Evolutionary conservation across 331 rosid genomes (phyloP).

Genomic region (Malus hybrid): DNA sequence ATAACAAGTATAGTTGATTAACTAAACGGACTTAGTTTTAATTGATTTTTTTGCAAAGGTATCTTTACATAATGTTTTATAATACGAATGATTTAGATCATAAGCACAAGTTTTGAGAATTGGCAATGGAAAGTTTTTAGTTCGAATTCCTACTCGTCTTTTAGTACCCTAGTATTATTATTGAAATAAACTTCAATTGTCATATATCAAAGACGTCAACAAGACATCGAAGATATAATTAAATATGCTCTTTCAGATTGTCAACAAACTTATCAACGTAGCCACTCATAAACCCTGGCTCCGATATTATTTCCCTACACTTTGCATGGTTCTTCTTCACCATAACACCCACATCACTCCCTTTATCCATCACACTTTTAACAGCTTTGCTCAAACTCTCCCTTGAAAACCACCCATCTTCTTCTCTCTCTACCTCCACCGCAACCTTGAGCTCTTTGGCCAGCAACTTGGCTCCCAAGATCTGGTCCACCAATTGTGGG

Average conservation of each 20-base stretch:
- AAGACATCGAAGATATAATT: too few species aligned
- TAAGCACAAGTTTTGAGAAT: too few species aligned
- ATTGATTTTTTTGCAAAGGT: too few species aligned
- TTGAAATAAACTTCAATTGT: too few species aligned
- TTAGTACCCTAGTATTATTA: too few species aligned
- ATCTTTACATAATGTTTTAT: too few species aligned
- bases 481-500: constrained; percentile 34
- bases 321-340: constrained; percentile 37
- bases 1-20: too few species aligned
- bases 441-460: constrained; percentile 30
- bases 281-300: constrained; percentile 17
- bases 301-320: constrained; percentile 14
- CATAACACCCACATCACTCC: constrained; percentile 17
- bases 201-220: too few species aligned
- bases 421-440: constrained; percentile 20
- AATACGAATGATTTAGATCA: too few species aligned
- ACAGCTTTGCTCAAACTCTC: constrained; percentile 28
- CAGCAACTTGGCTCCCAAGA: constrained; percentile 14
- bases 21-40: too few species aligned
- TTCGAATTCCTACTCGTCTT: too few species aligned
- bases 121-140: too few species aligned
- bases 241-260: constrained; percentile 9
- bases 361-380: constrained; percentile 13
- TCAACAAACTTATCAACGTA: constrained; percentile 33
- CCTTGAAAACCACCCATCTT: constrained; percentile 19